A percentile compares a stretch with the other conserved stretches of the same genome.
Conservation (phyloP, 768 basidiomycete species). For the Filobasidium wieringae region DNA sequence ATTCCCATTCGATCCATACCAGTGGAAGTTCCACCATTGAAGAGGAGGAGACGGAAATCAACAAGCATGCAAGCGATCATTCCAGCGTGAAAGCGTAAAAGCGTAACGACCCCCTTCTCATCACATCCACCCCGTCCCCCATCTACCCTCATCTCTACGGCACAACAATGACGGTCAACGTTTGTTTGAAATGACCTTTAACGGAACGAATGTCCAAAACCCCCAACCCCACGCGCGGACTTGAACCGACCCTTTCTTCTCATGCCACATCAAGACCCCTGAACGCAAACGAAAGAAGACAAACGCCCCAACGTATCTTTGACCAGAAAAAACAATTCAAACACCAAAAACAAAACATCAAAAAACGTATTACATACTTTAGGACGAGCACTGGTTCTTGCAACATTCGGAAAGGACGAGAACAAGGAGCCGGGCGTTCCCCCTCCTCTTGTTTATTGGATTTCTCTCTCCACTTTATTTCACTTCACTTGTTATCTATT, state of each 20-base stretch:
- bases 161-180: background rate
- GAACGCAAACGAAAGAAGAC: background rate
- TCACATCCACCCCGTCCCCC: background rate
- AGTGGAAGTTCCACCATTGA: constrained; percentile 15
- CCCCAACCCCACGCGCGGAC: background rate
- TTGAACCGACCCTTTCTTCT: too few relatives aligned
- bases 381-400: background rate
- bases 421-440: background rate
- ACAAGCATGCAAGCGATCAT: background rate
- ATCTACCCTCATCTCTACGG: background rate
- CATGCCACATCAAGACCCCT: too few relatives aligned
- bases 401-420: background rate
- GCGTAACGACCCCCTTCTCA: background rate
- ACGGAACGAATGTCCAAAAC: background rate
- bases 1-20: constrained; percentile 8
- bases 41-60: constrained; percentile 8
- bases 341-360: background rate
- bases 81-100: background rate
- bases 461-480: background rate
- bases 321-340: background rate
- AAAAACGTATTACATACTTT: background rate
- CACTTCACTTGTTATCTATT: background rate
- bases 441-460: background rate
- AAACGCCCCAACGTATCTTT: background rate
- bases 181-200: background rate